Conservation (phyloP, 805 yeast species). For the Alloascoidea hylecoeti region DNA sequence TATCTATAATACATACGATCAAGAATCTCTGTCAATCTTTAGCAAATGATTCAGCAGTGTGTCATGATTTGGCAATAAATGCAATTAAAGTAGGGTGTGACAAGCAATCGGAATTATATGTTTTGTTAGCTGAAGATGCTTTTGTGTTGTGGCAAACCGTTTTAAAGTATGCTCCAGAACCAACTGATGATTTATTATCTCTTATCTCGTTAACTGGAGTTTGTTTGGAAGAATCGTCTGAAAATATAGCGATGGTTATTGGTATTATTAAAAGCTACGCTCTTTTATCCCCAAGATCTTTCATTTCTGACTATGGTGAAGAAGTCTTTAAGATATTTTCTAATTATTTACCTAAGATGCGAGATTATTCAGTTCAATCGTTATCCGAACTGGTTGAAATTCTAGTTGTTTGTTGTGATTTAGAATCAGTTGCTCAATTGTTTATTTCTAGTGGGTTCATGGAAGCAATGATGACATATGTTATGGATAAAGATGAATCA, state of each 20-base stretch:
- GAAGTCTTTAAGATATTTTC: slow-evolving; percentile 10
- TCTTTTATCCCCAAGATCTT: slow-evolving; percentile 13
- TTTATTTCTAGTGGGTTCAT: slow-evolving; percentile 1
- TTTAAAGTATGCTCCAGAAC: slow-evolving; percentile 42
- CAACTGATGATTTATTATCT: slow-evolving; percentile 24
- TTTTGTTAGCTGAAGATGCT: slow-evolving; percentile 71
- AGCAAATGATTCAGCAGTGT: slow-evolving; percentile 7
- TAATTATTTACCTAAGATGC: slow-evolving; percentile 11
- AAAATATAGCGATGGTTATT: slow-evolving; percentile 15
- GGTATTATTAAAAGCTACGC: slow-evolving; percentile 19
- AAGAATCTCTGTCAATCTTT: slow-evolving; percentile 16
- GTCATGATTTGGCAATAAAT: slow-evolving; percentile 10
- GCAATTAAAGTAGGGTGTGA: slow-evolving; percentile 17
- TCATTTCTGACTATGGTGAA: slow-evolving; percentile 6
- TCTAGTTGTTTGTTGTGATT: slow-evolving; percentile 3
- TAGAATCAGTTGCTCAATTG: neutral
- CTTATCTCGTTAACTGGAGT: slow-evolving; percentile 36
- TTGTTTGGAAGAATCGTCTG: slow-evolving; percentile 54
- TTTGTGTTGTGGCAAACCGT: slow-evolving; percentile 70
- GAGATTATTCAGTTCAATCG: slow-evolving; percentile 8
- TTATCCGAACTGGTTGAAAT: slow-evolving; percentile 4
- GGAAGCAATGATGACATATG: neutral
- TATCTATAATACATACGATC: slow-evolving; percentile 20
- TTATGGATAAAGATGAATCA: neutral
- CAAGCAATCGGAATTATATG: slow-evolving; percentile 35